Evolutionary conservation across 2,329 filamentous ascomycete species (phyloP), one percentile per base, ranked within the genome.

Genomic region (Sphaceloma murrayae): DNA sequence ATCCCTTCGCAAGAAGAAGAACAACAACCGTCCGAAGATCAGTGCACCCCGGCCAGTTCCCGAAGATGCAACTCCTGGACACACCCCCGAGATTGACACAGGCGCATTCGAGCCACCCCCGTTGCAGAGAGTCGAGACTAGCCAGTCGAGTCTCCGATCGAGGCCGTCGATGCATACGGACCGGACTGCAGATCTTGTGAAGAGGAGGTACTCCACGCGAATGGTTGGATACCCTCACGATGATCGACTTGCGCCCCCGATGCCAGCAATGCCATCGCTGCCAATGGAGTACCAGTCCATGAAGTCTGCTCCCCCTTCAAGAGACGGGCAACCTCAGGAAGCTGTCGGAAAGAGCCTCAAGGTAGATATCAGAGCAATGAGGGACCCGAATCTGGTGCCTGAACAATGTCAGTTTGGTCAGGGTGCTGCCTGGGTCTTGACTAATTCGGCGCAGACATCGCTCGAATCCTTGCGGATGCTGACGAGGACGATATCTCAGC

Each of bases 171-270:
- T 48, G 17, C 38, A 36, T 46, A 67, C 60, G 46, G 59, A 61
- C 39, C 72, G 75, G 54, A 80, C 78, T 31, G 76, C 77, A 13
- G 89, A 98, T 62, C 71, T 96, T 44, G 88, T 98, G 48, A 96
- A 96, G 68, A 77, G 87, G 54, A 74, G 91, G 54, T 98, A 96
- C 65, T 96, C 91, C 29, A 88, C 88, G 31, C 80, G 89, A 49
- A 94, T 95, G 62, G 53, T 56, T 10, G 56, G 54, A 26, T 89
- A 87, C 55, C 82, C 83, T 1, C 67, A 77, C 48, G 79, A 85
- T 53, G 77, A 74, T 46, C 77, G 75, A 14, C 36, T 54, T 30
- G 76, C 86, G 13, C 68, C 68, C 4, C 58, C 61, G 10, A 55
- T 72, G 51, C 89, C 91, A 1, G 63, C 74, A 9, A 72, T 72